Percentiles rank a stretch among this genome's conserved stretches.
These are phyloP conservation scores for Yamadazyma phyllophila DNA, from an alignment of 805 yeast genomes.

Conservation along the genomic window DNA sequence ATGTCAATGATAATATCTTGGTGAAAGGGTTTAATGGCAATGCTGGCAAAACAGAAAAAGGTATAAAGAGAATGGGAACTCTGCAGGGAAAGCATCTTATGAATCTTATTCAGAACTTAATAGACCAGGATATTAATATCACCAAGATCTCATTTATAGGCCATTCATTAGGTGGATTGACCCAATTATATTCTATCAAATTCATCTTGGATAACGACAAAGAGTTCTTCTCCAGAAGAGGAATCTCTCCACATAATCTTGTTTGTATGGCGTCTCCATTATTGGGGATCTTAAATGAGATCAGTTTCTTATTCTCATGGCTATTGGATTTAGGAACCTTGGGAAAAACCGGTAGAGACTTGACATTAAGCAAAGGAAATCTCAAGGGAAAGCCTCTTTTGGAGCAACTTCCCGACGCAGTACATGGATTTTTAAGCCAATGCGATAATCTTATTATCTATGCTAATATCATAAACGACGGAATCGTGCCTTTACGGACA, in stretches of 20 bases:
- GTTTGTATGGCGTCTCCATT: slow-evolving; percentile 44
- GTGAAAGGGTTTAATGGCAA: slow-evolving; percentile 39
- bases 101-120: slow-evolving; percentile 22
- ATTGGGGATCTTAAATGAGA: slow-evolving; percentile 41
- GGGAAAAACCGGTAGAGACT: slow-evolving; percentile 46
- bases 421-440: slow-evolving; percentile 26
- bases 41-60: slow-evolving; percentile 43
- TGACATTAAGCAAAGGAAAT: slow-evolving; percentile 38
- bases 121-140: slow-evolving; percentile 17
- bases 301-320: slow-evolving; percentile 39
- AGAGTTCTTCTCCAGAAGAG: slow-evolving; percentile 26
- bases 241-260: slow-evolving; percentile 31
- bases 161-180: slow-evolving; percentile 44
- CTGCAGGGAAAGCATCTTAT: slow-evolving; percentile 29
- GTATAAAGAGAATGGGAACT: slow-evolving; percentile 36
- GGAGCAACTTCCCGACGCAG: slow-evolving; percentile 41
- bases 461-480: slow-evolving; percentile 46
- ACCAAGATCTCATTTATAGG: slow-evolving; percentile 40
- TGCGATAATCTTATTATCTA: slow-evolving; percentile 38
- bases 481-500: slow-evolving; percentile 45
- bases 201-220: slow-evolving; percentile 27
- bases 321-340: slow-evolving; percentile 43
- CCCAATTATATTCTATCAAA: slow-evolving; percentile 41
- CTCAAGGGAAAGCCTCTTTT: slow-evolving; percentile 30
- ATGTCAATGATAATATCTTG: slow-evolving; percentile 31